A percentile compares a stretch with the other conserved stretches of the same genome.
Conservation (phyloP, 352 stramenopile species). For the Pythium monospermum region DNA sequence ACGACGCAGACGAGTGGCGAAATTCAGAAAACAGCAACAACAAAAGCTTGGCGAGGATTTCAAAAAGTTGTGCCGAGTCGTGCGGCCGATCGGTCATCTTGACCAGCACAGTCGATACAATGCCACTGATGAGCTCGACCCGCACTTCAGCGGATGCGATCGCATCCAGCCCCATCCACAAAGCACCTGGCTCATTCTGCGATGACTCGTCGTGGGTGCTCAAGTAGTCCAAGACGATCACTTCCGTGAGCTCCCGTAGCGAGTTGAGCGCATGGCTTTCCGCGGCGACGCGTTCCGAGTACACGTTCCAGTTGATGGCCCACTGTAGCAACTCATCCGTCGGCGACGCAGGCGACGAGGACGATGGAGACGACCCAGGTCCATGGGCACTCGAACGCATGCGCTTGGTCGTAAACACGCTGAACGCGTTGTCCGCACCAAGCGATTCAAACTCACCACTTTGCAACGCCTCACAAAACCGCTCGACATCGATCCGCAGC, state of each 20-base stretch:
- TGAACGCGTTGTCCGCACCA: constrained; percentile 32
- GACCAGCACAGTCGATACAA: constrained; percentile 50
- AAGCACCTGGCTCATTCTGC: constrained; percentile 18
- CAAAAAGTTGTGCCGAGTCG: constrained; percentile 65
- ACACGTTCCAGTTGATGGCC: constrained; percentile 82
- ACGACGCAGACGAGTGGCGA: constrained; percentile 19
- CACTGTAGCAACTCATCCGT: constrained; percentile 43
- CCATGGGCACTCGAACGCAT: constrained; percentile 40
- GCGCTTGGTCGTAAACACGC: constrained; percentile 51
- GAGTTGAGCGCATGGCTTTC: constrained; percentile 79
- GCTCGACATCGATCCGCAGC: constrained; percentile 75
- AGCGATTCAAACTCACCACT: constrained; percentile 45
- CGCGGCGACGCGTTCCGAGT: constrained; percentile 75
- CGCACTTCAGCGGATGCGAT: constrained; percentile 54
- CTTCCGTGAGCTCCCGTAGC: constrained; percentile 68
- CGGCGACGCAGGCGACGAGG: constrained; percentile 32
- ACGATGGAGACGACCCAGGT: constrained; percentile 31
- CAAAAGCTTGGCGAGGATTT: constrained; percentile 65
- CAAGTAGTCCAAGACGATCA: constrained; percentile 76
- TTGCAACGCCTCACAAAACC: constrained; percentile 61
- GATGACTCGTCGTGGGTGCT: constrained; percentile 35
- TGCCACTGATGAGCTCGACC: constrained; percentile 54
- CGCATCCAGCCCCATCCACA: constrained; percentile 61
- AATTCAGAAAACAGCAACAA: constrained; percentile 44
- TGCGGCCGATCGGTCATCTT: constrained; percentile 53